Percentiles rank a stretch among this genome's conserved stretches.
Evolutionary conservation across 2,329 filamentous ascomycete genomes (phyloP).

Genomic region (Mollisia scopiformis): DNA sequence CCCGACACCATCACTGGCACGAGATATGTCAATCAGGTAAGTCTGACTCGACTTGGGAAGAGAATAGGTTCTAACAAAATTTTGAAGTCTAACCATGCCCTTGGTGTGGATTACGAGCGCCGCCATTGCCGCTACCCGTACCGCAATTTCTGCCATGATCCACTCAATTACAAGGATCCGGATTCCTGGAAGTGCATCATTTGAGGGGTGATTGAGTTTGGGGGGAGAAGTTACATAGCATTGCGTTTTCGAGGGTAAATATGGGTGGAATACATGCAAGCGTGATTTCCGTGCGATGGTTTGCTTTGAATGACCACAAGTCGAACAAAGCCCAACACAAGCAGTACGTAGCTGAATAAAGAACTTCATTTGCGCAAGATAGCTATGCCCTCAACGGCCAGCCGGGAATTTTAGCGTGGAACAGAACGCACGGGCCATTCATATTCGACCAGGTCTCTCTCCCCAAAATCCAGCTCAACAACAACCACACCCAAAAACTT

Average conservation of each 20-base stretch:
- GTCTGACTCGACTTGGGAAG: not conserved
- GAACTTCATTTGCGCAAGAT: too few relatives aligned
- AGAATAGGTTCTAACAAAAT: not conserved
- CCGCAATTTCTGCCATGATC: constrained; percentile 23
- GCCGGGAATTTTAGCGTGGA: too few relatives aligned
- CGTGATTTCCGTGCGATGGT: too few relatives aligned
- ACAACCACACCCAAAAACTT: too few relatives aligned
- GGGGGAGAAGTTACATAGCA: not conserved
- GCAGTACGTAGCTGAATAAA: too few relatives aligned
- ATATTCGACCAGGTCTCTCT: too few relatives aligned
- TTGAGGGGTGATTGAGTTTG: not conserved
- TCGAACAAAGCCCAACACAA: too few relatives aligned
- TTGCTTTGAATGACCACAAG: too few relatives aligned
- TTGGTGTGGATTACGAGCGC: constrained; percentile 23
- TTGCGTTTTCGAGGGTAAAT: not conserved
- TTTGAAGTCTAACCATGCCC: constrained; percentile 11
- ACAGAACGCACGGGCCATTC: too few relatives aligned
- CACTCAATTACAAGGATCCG: constrained; percentile 9
- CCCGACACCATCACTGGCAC: constrained; percentile 38
- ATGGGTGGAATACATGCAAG: too few relatives aligned
- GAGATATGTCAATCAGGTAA: constrained; percentile 28
- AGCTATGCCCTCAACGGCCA: too few relatives aligned
- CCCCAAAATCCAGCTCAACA: too few relatives aligned
- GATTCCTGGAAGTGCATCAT: constrained; percentile 27
- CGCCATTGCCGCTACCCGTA: constrained; percentile 32